A percentile compares a stretch with the other conserved stretches of the same genome.
These are phyloP conservation scores for Paraphoma sp. DNA, from an alignment of 2,329 filamentous ascomycete species.

Conservation along the genomic window DNA sequence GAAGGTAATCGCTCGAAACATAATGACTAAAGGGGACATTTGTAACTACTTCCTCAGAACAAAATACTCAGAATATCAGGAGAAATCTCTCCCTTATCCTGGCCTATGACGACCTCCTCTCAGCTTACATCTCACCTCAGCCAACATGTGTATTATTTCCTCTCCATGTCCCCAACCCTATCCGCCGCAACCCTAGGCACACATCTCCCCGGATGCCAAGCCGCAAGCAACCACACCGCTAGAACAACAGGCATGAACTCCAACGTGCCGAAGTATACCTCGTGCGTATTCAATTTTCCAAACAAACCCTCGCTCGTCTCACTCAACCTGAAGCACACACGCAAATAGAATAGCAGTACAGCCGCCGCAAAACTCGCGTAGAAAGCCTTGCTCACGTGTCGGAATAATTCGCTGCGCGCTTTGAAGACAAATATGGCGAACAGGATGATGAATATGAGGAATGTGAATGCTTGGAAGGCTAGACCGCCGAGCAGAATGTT, in stretches of 20 bases:
- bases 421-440: slow-evolving; percentile 51
- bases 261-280: slow-evolving; percentile 61
- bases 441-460: slow-evolving; percentile 57
- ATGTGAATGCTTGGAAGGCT: slow-evolving; percentile 61
- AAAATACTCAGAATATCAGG: too few relatives aligned
- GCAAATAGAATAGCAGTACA: slow-evolving; percentile 59
- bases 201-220: slow-evolving; percentile 55
- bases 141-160: too few relatives aligned
- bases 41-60: too few relatives aligned
- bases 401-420: slow-evolving; percentile 39
- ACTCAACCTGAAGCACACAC: slow-evolving; percentile 61
- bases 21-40: too few relatives aligned
- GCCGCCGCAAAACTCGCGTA: slow-evolving; percentile 52
- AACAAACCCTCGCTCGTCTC: slow-evolving; percentile 61
- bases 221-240: slow-evolving; percentile 55
- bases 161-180: too few relatives aligned
- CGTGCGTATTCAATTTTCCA: slow-evolving; percentile 55
- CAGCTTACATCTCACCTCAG: too few relatives aligned
- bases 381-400: slow-evolving; percentile 49
- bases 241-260: slow-evolving; percentile 63
- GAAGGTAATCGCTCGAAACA: neutral
- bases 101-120: too few relatives aligned
- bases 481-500: slow-evolving; percentile 64
- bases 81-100: too few relatives aligned
- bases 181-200: slow-evolving; percentile 1